Evolutionary conservation across 2,329 filamentous ascomycete genomes (phyloP).

Genomic region (Paramyrothecium roridum): DNA sequence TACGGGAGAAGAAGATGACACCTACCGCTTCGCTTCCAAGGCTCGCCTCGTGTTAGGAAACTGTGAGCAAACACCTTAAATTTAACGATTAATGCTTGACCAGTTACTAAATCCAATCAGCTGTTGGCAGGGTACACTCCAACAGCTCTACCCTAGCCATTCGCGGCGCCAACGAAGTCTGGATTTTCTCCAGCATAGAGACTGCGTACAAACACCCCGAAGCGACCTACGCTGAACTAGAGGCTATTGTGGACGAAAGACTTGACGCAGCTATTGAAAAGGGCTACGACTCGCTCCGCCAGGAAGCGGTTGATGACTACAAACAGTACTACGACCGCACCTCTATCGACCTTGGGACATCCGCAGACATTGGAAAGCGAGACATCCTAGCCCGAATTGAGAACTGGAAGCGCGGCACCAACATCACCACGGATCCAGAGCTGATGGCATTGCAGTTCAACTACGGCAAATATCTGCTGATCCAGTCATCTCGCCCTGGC

Average conservation of each 20-base stretch:
- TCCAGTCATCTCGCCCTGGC: conserved; percentile 22
- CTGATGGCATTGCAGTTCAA: conserved; percentile 26
- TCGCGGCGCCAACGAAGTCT: conserved; percentile 8
- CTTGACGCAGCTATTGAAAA: background rate
- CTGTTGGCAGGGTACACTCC: background rate
- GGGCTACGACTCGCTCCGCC: background rate
- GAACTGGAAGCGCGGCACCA: background rate
- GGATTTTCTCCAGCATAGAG: conserved; percentile 9
- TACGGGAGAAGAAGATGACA: conserved; percentile 1
- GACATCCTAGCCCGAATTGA: background rate
- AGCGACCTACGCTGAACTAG: background rate
- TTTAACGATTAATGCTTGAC: background rate
- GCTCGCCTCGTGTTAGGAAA: background rate
- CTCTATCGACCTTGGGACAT: conserved; percentile 10
- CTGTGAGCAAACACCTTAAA: background rate
- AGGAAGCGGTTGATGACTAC: conserved; percentile 7
- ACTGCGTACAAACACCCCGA: conserved; percentile 2
- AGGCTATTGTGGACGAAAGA: background rate
- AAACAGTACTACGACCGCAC: conserved; percentile 6
- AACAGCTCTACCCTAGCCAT: conserved; percentile 4
- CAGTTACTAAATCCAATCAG: background rate
- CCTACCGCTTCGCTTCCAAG: background rate
- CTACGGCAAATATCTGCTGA: conserved; percentile 29
- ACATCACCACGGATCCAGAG: conserved; percentile 10
- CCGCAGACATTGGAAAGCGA: background rate